A percentile compares a stretch with the other conserved stretches of the same genome.
Evolutionary conservation across 306 rosid species (phyloP).

Genomic region (Trifolium subterraneum): DNA sequence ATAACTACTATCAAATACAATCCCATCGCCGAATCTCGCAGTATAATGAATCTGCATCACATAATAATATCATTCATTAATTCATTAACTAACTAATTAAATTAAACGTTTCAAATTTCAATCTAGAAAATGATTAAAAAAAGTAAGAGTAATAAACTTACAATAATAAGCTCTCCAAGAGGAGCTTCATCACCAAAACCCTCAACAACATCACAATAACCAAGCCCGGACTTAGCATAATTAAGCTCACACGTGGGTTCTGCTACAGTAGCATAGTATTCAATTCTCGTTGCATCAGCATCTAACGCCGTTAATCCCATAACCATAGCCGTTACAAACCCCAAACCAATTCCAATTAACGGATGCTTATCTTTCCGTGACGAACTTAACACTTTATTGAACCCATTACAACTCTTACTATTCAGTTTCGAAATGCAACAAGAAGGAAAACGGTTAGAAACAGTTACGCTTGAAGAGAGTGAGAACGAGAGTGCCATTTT

Average conservation of each 20-base stretch:
- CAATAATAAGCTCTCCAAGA: constrained; percentile 80
- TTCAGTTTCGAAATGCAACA: constrained; percentile 44
- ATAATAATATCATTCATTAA: neutral
- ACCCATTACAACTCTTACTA: constrained; percentile 4
- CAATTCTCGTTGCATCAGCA: constrained; percentile 83
- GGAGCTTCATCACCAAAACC: constrained; percentile 82
- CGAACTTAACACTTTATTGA: constrained; percentile 36
- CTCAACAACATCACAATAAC: constrained; percentile 71
- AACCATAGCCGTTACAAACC: constrained; percentile 68
- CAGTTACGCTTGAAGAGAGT: constrained; percentile 45
- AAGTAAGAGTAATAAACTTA: constrained; percentile 38
- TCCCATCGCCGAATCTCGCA: constrained; percentile 85
- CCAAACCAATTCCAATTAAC: constrained; percentile 55
- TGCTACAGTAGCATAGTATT: constrained; percentile 89
- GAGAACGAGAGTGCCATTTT: constrained; percentile 61
- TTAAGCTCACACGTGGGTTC: constrained; percentile 81
- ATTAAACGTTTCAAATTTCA: neutral
- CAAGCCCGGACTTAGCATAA: constrained; percentile 79
- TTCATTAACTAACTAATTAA: neutral
- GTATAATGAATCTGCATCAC: constrained; percentile 78
- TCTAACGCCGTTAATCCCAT: constrained; percentile 70
- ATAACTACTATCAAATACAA: constrained; percentile 88
- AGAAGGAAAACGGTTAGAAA: constrained; percentile 39
- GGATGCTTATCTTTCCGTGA: constrained; percentile 40
- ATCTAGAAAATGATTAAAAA: neutral